Conservation (phyloP, 75 land plant genomes). For the Selaginella moellendorffii region DNA sequence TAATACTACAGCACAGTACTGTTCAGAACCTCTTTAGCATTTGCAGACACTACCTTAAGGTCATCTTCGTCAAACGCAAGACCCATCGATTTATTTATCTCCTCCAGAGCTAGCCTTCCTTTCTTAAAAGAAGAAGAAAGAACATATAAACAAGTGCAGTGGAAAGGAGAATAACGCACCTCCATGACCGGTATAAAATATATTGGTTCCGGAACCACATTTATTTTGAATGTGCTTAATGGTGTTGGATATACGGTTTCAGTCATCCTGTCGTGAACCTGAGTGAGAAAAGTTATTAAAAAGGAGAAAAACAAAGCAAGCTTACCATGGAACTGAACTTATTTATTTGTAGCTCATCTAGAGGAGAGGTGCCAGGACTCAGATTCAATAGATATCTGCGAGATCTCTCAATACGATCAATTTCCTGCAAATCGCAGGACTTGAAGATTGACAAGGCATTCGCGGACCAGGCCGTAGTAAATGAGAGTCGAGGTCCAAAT, state of each 20-base stretch:
- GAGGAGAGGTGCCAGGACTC: slow-evolving; percentile 22
- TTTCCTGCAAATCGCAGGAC: slow-evolving; percentile 60
- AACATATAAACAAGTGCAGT: slow-evolving; percentile 25
- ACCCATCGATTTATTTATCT: slow-evolving; percentile 78
- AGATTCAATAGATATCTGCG: slow-evolving; percentile 62
- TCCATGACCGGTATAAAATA: slow-evolving; percentile 49
- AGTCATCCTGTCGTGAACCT: slow-evolving; percentile 94
- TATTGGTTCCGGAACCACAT: slow-evolving; percentile 58
- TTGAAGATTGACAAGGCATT: slow-evolving; percentile 90
- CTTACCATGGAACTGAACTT: slow-evolving; percentile 59
- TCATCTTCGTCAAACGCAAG: slow-evolving; percentile 97
- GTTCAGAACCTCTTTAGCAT: neutral
- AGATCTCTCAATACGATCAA: slow-evolving; percentile 72
- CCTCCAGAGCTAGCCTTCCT: slow-evolving; percentile 77
- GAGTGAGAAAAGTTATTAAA: neutral
- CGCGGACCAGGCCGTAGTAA: slow-evolving; percentile 95
- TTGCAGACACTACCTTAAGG: slow-evolving; percentile 21
- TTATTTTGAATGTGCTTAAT: slow-evolving; percentile 56
- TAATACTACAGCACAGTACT: slow-evolving; percentile 64
- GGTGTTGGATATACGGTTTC: slow-evolving; percentile 56
- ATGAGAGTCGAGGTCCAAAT: slow-evolving; percentile 89
- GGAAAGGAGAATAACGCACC: slow-evolving; percentile 20
- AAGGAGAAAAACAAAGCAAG: neutral
- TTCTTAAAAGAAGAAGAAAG: slow-evolving; percentile 27
- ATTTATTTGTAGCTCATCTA: slow-evolving; percentile 40